Conservation (phyloP, 805 yeast genomes). For the Candida golubevii region DNA sequence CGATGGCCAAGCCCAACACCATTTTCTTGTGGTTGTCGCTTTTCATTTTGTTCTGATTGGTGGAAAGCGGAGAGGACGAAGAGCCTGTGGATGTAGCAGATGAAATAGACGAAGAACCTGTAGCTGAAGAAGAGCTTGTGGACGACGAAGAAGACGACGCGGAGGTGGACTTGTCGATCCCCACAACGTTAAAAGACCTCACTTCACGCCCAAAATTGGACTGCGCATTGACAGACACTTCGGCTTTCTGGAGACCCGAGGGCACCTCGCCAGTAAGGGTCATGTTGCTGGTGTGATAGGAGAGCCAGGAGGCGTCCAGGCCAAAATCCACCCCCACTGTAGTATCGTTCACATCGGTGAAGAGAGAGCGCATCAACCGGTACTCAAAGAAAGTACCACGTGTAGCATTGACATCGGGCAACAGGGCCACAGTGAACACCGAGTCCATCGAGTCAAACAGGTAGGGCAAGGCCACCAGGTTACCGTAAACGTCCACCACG, state of each 20-base stretch:
- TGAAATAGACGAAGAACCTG: slow-evolving; percentile 23
- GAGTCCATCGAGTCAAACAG: slow-evolving; percentile 50
- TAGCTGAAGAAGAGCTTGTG: slow-evolving; percentile 21
- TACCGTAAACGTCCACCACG: slow-evolving; percentile 56
- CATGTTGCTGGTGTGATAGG: slow-evolving; percentile 52
- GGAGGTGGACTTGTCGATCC: slow-evolving; percentile 28
- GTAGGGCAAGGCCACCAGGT: slow-evolving; percentile 55
- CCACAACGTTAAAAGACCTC: slow-evolving; percentile 48
- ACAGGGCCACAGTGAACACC: slow-evolving; percentile 50
- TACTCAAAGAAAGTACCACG: slow-evolving; percentile 57
- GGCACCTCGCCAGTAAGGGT: slow-evolving; percentile 69
- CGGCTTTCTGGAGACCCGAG: slow-evolving; percentile 19
- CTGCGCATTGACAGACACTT: slow-evolving; percentile 27
- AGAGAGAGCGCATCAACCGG: slow-evolving; percentile 49
- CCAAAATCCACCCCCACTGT: slow-evolving; percentile 42
- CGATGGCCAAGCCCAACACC: slow-evolving; percentile 92
- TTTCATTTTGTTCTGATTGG: slow-evolving; percentile 16
- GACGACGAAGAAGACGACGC: slow-evolving; percentile 16
- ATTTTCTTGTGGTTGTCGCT: slow-evolving; percentile 44
- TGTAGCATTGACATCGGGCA: slow-evolving; percentile 66
- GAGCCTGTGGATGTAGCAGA: slow-evolving; percentile 29
- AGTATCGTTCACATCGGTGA: slow-evolving; percentile 52
- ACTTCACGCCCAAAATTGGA: slow-evolving; percentile 27
- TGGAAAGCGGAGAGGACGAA: slow-evolving; percentile 20
- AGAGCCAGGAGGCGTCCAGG: slow-evolving; percentile 54